Evolutionary conservation across 352 stramenopile genomes (phyloP).

Genomic region (Pythium coloratum): DNA sequence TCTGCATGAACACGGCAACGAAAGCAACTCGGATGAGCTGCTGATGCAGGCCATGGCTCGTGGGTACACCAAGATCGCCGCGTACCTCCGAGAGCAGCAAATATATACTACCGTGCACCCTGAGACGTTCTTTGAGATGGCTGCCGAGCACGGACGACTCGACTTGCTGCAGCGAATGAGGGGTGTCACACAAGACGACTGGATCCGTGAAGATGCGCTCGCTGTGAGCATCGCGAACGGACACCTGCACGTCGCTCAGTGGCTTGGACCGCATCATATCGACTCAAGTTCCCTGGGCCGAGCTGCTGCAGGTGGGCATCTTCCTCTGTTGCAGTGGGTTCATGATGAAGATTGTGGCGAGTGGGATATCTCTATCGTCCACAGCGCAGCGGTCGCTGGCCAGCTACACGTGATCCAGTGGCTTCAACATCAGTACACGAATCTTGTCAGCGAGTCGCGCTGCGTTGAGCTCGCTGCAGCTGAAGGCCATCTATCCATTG

Average conservation of each 20-base stretch:
- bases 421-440: neutral
- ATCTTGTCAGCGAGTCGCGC: neutral
- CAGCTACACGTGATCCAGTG: conserved; percentile 6
- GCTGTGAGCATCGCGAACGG: conserved; percentile 8
- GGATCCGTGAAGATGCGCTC: conserved; percentile 8
- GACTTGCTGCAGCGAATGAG: conserved; percentile 15
- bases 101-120: too few species aligned
- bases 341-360: conserved; percentile 17
- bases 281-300: conserved; percentile 4
- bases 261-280: conserved; percentile 11
- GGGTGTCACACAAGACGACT: neutral
- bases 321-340: conserved; percentile 20
- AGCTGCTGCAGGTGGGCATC: conserved; percentile 13
- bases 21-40: neutral
- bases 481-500: neutral
- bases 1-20: conserved; percentile 2
- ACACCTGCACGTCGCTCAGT: conserved; percentile 16
- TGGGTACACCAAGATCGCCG: conserved; percentile 14
- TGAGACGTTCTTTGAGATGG: conserved; percentile 15
- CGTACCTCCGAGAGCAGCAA: conserved; percentile 11
- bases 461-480: neutral
- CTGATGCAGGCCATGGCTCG: conserved; percentile 12
- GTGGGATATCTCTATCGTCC: conserved; percentile 8
- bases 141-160: conserved; percentile 1
- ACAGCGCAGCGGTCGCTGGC: conserved; percentile 5